Evolutionary conservation across 495 filamentous ascomycete genomes (phyloP), one percentile per base, ranked within the genome.

Genomic region (Jackrogersella multiformis): DNA sequence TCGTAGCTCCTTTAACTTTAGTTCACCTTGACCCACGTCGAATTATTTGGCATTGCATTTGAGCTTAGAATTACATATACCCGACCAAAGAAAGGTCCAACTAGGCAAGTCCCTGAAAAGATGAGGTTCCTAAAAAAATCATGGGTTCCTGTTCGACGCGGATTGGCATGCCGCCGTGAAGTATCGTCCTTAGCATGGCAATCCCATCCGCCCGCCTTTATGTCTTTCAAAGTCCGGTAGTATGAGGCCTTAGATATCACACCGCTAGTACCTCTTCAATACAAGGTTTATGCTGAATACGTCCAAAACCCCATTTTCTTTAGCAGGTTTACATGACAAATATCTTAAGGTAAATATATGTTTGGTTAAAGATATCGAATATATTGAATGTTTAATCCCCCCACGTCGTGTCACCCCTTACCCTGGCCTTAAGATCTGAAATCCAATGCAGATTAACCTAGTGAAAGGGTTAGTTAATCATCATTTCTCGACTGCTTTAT

Each of bases 371-470:
- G 32, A 56, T 68, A 57, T 36, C 49, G 24, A 23, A 59, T 53
- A 41, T 60, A 59, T 68, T 52, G 26, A 39, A 49, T 21, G 46
- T 48, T 24, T 57, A 20, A 24, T 23, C 39, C 39, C 66, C 66
- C 66, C 61, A 69, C 66, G 61, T 56, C 57, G 49, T 69, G 51
- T 53, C 5, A 69, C 52, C 66, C 61, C 39, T 69, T 61, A 57
- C 67, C 9, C 24, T 34, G 56, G 32, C 51, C 45, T 39, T 51
- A 52, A 64, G 60, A 65, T 65, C 61, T 65, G 20, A 46, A 55
- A 44, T 52, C 56, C 56, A 69, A 61, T 53, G 60, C 38, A 64
- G 67, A 69, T 69, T 61, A 69, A 58, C 61, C 61, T 23, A 56
- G 32, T 7, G 12, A 49, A 56, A 44, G 51, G 66, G 52, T 55